Conservation (phyloP, 208 protist species). For the Polymyxa betae region DNA sequence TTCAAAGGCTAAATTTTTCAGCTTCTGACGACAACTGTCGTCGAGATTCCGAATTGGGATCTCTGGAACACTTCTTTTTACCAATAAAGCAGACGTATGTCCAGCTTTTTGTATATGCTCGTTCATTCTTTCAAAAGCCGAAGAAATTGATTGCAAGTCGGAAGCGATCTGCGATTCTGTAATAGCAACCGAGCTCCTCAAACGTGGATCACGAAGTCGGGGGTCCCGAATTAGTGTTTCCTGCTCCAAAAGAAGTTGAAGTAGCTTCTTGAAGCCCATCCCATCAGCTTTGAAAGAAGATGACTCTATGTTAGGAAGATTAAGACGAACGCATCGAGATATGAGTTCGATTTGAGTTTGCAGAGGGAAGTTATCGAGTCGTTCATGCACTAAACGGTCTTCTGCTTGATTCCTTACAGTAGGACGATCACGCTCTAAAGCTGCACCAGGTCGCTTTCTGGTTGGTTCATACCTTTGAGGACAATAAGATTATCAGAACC, state of each 20-base stretch:
- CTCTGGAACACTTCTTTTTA: not conserved
- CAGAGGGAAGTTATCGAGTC: not conserved
- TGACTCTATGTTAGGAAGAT: not conserved
- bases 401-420: not conserved
- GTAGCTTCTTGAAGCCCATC: not conserved
- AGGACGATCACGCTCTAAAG: not conserved
- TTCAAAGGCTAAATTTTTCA: not conserved
- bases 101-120: not conserved
- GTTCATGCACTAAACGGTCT: constrained; percentile 9
- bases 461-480: not conserved
- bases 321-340: not conserved
- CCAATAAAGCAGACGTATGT: not conserved
- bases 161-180: not conserved
- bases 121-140: not conserved
- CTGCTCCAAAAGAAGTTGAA: not conserved
- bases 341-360: constrained; percentile 45
- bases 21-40: not conserved
- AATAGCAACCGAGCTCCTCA: not conserved
- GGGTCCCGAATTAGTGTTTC: not conserved
- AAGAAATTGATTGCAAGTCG: not conserved
- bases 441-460: not conserved
- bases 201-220: constrained; percentile 16
- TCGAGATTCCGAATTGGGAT: not conserved
- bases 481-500: not conserved
- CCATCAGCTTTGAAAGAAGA: not conserved